Base-by-base conservation (phyloP, 1,139 yeast species). In the Pneumocystis wakefieldiae region DNA sequence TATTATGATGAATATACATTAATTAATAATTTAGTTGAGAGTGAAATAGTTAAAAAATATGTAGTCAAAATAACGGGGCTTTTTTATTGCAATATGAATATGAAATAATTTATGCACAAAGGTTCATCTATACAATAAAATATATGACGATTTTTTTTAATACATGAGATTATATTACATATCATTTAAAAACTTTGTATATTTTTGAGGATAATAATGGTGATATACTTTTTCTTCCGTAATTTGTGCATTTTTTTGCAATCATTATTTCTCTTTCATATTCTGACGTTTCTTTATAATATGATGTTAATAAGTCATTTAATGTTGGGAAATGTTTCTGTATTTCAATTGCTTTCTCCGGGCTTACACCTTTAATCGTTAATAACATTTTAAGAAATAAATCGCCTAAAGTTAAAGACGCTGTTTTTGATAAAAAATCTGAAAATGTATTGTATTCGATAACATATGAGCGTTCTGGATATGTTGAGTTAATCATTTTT, bases 281-380 rank as follows among this genome's bases (percentile, higher is more conserved):
- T 41, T 71, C 74, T 2, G 72, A 64, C 1, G 69, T 64, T 35
- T 76, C 73, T 1, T 66, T 66, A 2, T 70, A 67, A 67, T 79
- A 83, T 0, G 82, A 80, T 19, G 70, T 69, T 39, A 76, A 66
- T 0, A 89, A 75, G 32, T 69, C 70, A 48, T 75, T 74, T 0
- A 96, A 95, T 0, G 95, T 87, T 6, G 81, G 80, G 69, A 79
- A 89, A 59, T 77, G 72, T 60, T 73, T 76, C 72, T 91, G 97
- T 8, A 94, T 83, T 3, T 83, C 82, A 12, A 83, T 72, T 0
- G 98, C 98, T 71, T 87, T 88, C 67, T 91, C 97, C 59, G 89
- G 75, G 0, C 96, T 83, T 0, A 92, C 78, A 0, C 98, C 98
- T 65, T 82, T 80, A 1, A 86, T 80, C 0, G 91, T 80, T 86